These are phyloP conservation scores for Syzygium malaccense DNA, from an alignment of 441 rosid genomes.

Conservation along the genomic window DNA sequence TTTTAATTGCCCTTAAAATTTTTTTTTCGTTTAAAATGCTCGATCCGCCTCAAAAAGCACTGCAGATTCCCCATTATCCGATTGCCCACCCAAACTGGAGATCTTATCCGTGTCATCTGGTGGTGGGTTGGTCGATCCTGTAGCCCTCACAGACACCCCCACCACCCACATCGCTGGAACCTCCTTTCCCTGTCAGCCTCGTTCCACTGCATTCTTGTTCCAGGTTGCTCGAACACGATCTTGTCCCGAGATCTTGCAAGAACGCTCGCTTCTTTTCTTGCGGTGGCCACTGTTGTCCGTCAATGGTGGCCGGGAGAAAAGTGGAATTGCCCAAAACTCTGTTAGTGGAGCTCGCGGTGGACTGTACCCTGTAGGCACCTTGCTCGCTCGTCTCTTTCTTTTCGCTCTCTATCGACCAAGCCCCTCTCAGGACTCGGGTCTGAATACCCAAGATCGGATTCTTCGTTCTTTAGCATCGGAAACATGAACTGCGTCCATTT, in stretches of 20 bases:
- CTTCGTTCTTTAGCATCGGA: neutral
- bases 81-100: neutral
- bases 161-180: neutral
- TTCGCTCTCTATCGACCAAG: neutral
- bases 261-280: neutral
- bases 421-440: neutral
- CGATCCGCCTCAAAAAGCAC: neutral
- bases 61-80: neutral
- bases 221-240: too few species aligned
- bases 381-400: neutral
- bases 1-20: neutral
- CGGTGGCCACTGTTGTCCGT: neutral
- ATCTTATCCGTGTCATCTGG: neutral
- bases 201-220: too few species aligned
- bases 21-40: neutral
- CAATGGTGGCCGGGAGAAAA: neutral
- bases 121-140: neutral
- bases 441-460: neutral
- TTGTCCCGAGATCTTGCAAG: neutral
- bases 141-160: neutral
- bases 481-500: constrained; percentile 49
- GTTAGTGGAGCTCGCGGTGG: neutral
- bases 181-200: neutral
- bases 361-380: neutral
- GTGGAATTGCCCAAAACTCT: neutral